Evolutionary conservation across 495 filamentous ascomycete genomes (phyloP), one percentile per base, ranked within the genome.

Genomic region (Neurospora sp.): DNA sequence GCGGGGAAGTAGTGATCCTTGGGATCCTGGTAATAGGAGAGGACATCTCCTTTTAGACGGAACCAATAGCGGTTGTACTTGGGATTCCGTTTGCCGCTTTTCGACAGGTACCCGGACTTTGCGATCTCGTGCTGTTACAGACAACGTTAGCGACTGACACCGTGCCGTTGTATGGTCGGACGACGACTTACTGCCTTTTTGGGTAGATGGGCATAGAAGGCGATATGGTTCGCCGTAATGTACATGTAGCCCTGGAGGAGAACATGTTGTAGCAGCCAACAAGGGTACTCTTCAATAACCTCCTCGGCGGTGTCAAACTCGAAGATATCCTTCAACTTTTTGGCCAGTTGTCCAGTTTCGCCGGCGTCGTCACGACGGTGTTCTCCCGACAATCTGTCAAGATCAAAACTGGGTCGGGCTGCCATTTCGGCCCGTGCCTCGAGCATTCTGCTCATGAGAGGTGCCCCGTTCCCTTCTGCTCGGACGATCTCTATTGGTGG

Each of bases 1-100:
- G 89, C 91, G 1, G 94, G 96, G 73, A 98, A 98, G 83, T 98
- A 99, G 27, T 92, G 85, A 66, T 97, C 91, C 4, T 92, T 90
- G 7, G 94, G 88, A 76, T 96, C 90, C 6, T 88, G 87, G 80
- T 92, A 98, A 82, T 98, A 99, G n/a, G 94, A 92, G 31, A 99
- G 83, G 11, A 98, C 94, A 82, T 98, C 94, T 5, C 94, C 96
- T 78, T 96, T 97, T 70, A 99, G 82, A n/a, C 90, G 88, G 82
- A 98, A 98, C 95, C 95, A 99, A 82, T 97, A 98, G 71, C 96
- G 90, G 77, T 90, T 93, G 81, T 93, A 98, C 74, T 90, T 92
- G 9, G 93, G 93, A 75, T 95, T 98, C 66, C 92, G 90, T 78
- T 90, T 92, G 59, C 96, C 96, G 72, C 93, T 92, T 82, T 99